A percentile compares a stretch with the other conserved stretches of the same genome.
phyloP scores from a whole-genome alignment of 2,329 filamentous ascomycete species.

The Rugonectria rugulosa region DNA sequence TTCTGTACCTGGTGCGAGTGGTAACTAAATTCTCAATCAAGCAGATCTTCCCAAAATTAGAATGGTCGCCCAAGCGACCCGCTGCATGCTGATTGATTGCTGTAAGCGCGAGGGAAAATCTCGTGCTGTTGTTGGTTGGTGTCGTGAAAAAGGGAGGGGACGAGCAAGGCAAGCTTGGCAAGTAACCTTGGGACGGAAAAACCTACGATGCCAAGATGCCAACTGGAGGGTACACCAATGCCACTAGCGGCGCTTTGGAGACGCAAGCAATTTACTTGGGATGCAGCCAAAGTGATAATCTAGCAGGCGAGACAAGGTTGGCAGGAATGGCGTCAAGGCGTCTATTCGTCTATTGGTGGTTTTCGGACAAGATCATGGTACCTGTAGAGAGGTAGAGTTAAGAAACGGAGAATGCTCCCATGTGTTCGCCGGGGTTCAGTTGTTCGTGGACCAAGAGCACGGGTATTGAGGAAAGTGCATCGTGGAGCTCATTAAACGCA shows the following conservation, averaged over 20 bases:
- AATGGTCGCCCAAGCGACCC: slow-evolving; percentile 8
- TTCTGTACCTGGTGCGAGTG: no score
- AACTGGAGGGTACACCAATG: no score
- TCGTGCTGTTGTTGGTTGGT: neutral
- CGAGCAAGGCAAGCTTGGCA: no score
- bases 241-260: no score
- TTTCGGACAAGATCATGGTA: slow-evolving; percentile 29
- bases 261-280: neutral
- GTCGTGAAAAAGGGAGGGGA: neutral
- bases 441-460: no score
- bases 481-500: no score
- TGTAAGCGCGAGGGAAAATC: slow-evolving; percentile 20
- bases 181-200: no score
- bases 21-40: neutral
- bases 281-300: no score
- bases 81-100: slow-evolving; percentile 16
- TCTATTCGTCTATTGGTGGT: slow-evolving; percentile 36
- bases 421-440: no score
- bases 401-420: slow-evolving; percentile 7
- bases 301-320: neutral
- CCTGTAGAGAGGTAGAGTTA: slow-evolving; percentile 23
- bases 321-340: slow-evolving; percentile 41
- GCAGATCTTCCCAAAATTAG: slow-evolving; percentile 17
- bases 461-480: no score
- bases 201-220: no score